Base-by-base conservation (phyloP, 1,139 yeast species). In the Pichia sp. region DNA sequence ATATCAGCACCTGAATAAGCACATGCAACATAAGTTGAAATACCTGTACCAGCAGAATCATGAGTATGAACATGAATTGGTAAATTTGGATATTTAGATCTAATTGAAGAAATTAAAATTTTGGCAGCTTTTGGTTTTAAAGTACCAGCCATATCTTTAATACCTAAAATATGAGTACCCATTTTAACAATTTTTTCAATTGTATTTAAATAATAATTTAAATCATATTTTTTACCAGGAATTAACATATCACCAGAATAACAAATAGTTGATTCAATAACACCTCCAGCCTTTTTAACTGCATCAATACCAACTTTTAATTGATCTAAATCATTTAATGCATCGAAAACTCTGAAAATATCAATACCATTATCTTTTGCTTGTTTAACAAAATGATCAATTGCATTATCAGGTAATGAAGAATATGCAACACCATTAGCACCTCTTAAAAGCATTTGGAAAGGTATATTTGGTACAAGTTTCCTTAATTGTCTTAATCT, bases 101-200 rank as follows among this genome's bases (percentile, higher is more conserved):
- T 80, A 53, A 91, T 78, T 26, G 85, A 69, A 45, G 91, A 79
- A 56, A 91, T 73, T 61, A 91, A 77, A 42, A 80, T 52, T 41
- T 73, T 78, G 34, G 98, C 98, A 48, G 98, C 98, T 48, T 77
- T 73, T 46, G 99, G 98, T 68, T 91, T 89, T 70, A 91, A 67
- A 47, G 97, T 89, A 69, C 99, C 99, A 40, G 99, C 99, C 99
- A 91, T 91, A 68, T 91, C 99, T 68, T 91, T 91, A 61, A 91
- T 91, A 66, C 97, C 98, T 56, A 91, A 73, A 59, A 91, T 77
- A 64, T 91, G 98, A 38, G 97, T 91, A 55, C 99, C 99, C 86
- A 89, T 81, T 48, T 68, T 71, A 50, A 91, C 96, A 59, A 91
- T 79, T 59, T 82, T 70, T 54, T 83, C 95, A 50, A 84, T 91